phyloP scores from a whole-genome alignment of 2,329 filamentous ascomycete genomes.

The Neophaeococcomyces aloes region DNA sequence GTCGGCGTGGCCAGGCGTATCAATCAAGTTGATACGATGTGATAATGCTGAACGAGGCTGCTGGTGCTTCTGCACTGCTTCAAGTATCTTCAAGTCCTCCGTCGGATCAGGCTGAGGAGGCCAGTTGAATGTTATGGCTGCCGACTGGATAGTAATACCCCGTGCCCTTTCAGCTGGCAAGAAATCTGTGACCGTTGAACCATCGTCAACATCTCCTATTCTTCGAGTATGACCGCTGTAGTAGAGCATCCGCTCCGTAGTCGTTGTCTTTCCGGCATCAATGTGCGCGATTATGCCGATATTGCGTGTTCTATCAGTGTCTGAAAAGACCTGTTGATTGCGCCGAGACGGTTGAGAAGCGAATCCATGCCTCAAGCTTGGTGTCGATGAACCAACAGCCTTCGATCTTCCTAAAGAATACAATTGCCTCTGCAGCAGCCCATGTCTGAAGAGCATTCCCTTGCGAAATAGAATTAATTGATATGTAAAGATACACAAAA shows the following conservation, averaged over 20 bases:
- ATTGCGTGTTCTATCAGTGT: constrained; percentile 63
- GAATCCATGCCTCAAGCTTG: neutral
- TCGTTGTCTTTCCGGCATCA: constrained; percentile 97
- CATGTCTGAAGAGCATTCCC: neutral
- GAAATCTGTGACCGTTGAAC: constrained; percentile 95
- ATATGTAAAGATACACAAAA: too few species aligned
- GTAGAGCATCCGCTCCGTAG: constrained; percentile 97
- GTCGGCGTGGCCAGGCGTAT: constrained; percentile 93
- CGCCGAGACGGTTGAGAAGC: neutral
- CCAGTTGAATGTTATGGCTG: constrained; percentile 92
- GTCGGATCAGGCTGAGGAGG: constrained; percentile 44
- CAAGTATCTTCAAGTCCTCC: constrained; percentile 26
- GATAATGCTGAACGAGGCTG: constrained; percentile 43
- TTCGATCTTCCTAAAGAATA: neutral
- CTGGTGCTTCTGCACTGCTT: constrained; percentile 11
- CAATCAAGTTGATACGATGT: constrained; percentile 80
- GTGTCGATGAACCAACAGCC: neutral
- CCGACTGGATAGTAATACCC: constrained; percentile 95
- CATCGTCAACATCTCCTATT: constrained; percentile 91
- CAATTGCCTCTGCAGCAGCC: neutral
- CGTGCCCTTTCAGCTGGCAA: constrained; percentile 81
- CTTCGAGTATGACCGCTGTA: constrained; percentile 83
- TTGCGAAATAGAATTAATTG: neutral
- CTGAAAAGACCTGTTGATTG: constrained; percentile 12
- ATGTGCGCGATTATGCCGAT: constrained; percentile 99